Percentiles rank a stretch among this genome's conserved stretches.
phyloP scores from a whole-genome alignment of 805 yeast genomes.

The Nakazawaea ernobii region DNA sequence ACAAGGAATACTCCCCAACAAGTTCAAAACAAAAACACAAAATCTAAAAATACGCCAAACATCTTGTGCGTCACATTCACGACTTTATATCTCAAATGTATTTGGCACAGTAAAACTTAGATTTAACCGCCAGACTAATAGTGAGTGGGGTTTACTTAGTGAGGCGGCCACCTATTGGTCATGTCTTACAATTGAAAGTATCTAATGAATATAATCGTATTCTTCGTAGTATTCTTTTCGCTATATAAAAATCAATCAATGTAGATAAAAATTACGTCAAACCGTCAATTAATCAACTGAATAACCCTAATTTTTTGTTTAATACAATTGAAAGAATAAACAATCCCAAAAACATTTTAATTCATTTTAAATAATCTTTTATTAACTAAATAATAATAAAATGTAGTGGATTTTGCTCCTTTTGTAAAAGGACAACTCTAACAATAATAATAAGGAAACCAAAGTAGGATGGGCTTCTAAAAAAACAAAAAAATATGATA shows the following conservation, averaged over 20 bases:
- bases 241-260: not conserved
- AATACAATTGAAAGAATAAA: not conserved
- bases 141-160: too few relatives aligned
- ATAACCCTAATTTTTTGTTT: too few relatives aligned
- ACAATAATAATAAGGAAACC: not conserved
- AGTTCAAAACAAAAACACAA: too few relatives aligned
- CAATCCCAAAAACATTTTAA: too few relatives aligned
- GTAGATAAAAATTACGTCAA: too few relatives aligned
- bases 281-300: not conserved
- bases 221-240: conserved; percentile 7
- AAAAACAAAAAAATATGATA: not conserved
- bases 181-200: not conserved
- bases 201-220: conserved; percentile 8
- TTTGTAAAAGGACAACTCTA: not conserved
- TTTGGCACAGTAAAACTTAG: too few relatives aligned
- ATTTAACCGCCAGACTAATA: too few relatives aligned
- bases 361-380: not conserved
- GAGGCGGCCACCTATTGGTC: too few relatives aligned
- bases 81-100: too few relatives aligned
- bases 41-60: too few relatives aligned
- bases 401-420: not conserved
- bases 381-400: not conserved
- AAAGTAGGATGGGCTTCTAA: not conserved
- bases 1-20: too few relatives aligned
- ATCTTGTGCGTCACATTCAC: too few relatives aligned